Percentiles rank a stretch among this genome's conserved stretches.
Conservation (phyloP, 2,329 filamentous ascomycete species). For the Lecanicillium sp. region DNA sequence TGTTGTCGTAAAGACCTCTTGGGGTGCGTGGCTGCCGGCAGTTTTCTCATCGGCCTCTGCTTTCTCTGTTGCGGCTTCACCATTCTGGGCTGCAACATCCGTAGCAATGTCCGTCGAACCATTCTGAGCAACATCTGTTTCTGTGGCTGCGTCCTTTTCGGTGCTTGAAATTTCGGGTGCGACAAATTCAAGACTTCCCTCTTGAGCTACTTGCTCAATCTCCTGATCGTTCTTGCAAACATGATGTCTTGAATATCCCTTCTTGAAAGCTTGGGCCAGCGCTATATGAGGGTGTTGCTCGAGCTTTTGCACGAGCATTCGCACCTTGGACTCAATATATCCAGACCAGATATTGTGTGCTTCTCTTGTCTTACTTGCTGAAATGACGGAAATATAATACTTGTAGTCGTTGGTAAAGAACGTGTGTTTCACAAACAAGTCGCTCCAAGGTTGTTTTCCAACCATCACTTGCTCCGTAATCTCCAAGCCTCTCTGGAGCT, state of each 20-base stretch:
- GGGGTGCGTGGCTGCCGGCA: conserved; percentile 25
- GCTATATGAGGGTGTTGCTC: conserved; percentile 74
- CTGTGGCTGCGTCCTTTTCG: conserved; percentile 24
- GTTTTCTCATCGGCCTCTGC: conserved; percentile 35
- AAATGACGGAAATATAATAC: conserved; percentile 86
- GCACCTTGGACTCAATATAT: conserved; percentile 86
- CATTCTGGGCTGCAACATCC: conserved; percentile 21
- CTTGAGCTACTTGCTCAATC: conserved; percentile 42
- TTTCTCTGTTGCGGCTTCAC: conserved; percentile 30
- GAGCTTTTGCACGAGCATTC: conserved; percentile 73
- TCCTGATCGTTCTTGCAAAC: conserved; percentile 49
- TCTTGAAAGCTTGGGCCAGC: conserved; percentile 84
- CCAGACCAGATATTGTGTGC: conserved; percentile 83
- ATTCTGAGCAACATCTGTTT: conserved; percentile 9
- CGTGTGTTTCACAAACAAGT: conserved; percentile 79
- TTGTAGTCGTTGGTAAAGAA: conserved; percentile 94
- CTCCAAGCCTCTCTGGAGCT: conserved; percentile 68
- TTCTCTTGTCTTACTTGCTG: conserved; percentile 75
- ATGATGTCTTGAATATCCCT: conserved; percentile 81
- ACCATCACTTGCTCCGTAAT: conserved; percentile 73
- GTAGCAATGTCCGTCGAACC: conserved; percentile 8
- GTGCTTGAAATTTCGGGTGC: conserved; percentile 26
- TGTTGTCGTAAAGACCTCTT: conserved; percentile 73
- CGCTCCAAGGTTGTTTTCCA: conserved; percentile 73
- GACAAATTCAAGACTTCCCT: conserved; percentile 41